Evolutionary conservation across 345 rosid genomes (phyloP).

Genomic region (Limnanthes douglasii): DNA sequence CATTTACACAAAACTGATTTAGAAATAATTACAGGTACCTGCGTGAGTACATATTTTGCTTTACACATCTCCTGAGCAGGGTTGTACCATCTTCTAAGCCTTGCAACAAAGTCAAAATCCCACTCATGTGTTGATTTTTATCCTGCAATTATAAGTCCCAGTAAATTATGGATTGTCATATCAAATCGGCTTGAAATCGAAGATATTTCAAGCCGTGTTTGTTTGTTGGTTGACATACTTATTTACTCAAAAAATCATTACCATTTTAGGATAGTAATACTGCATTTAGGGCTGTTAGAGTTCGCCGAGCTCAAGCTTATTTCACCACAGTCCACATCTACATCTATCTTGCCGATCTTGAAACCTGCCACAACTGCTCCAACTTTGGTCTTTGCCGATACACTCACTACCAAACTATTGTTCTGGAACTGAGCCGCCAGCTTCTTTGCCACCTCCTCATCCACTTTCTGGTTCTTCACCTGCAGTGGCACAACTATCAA

Average conservation of each 20-base stretch:
- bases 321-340: slow-evolving; percentile 39
- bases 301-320: slow-evolving; percentile 30
- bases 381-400: slow-evolving; percentile 35
- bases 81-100: too few species aligned
- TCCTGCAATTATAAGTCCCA: too few species aligned
- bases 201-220: too few species aligned
- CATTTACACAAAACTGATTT: too few species aligned
- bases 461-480: slow-evolving; percentile 27
- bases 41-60: too few species aligned
- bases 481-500: too few species aligned
- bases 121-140: too few species aligned
- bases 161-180: too few species aligned
- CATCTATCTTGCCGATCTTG: slow-evolving; percentile 34
- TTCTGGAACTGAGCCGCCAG: slow-evolving; percentile 19
- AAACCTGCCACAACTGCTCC: slow-evolving; percentile 25
- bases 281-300: slow-evolving; percentile 46
- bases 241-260: slow-evolving; percentile 7
- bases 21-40: too few species aligned
- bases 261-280: slow-evolving; percentile 45
- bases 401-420: slow-evolving; percentile 28
- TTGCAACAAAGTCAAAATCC: too few species aligned
- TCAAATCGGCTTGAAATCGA: too few species aligned
- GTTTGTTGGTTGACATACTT: neutral
- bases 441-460: slow-evolving; percentile 17
- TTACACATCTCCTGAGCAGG: too few species aligned